Evolutionary conservation across 768 basidiomycete species (phyloP).

Genomic region (Kwoniella heveanensis): DNA sequence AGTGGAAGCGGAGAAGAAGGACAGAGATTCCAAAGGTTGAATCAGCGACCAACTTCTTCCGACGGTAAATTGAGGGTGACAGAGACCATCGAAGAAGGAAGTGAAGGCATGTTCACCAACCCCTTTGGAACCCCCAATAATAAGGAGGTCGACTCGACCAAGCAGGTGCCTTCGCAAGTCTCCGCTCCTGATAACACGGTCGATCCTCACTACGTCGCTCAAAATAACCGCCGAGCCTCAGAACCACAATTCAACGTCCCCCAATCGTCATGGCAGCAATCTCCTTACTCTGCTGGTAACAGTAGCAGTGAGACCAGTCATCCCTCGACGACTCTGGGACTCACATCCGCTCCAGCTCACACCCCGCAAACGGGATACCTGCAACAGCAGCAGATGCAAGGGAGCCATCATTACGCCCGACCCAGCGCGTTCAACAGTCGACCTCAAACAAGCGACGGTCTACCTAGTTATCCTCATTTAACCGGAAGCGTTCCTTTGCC

Average conservation of each 20-base stretch:
- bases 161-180: slow-evolving; percentile 18
- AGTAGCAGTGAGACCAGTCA: neutral
- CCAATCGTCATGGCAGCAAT: slow-evolving; percentile 8
- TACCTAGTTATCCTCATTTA: slow-evolving; percentile 36
- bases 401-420: slow-evolving; percentile 11
- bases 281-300: neutral
- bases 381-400: slow-evolving; percentile 26
- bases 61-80: slow-evolving; percentile 14
- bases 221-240: slow-evolving; percentile 32
- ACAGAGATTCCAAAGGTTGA: slow-evolving; percentile 20
- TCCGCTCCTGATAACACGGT: slow-evolving; percentile 8
- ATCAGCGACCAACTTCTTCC: slow-evolving; percentile 17
- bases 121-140: slow-evolving; percentile 32
- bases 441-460: slow-evolving; percentile 49
- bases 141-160: slow-evolving; percentile 8
- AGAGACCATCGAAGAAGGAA: slow-evolving; percentile 34
- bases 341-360: slow-evolving; percentile 30
- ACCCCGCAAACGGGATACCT: slow-evolving; percentile 16
- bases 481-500: slow-evolving; percentile 26
- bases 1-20: slow-evolving; percentile 16
- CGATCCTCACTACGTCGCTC: slow-evolving; percentile 35
- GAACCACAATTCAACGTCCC: slow-evolving; percentile 35
- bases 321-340: neutral
- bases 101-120: slow-evolving; percentile 37
- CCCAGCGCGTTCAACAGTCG: slow-evolving; percentile 20